phyloP scores from a whole-genome alignment of 2,329 filamentous ascomycete species.

The Aspergillus ruber region DNA sequence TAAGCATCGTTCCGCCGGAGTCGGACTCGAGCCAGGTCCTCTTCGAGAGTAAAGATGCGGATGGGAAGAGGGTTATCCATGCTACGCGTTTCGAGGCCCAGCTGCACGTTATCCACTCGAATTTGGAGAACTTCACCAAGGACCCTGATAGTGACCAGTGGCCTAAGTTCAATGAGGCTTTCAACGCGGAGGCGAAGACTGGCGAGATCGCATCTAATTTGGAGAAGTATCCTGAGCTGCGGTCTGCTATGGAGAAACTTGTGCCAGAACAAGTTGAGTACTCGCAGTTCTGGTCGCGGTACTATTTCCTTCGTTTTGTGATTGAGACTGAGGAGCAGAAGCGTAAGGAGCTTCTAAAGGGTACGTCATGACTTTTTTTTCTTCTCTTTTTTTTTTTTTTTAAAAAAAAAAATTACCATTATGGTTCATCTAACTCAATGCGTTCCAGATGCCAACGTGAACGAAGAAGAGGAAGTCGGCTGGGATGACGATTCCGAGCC shows the following conservation, averaged over 20 bases:
- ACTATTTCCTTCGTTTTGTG: conserved; percentile 89
- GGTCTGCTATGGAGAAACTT: conserved; percentile 85
- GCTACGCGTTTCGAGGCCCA: conserved; percentile 92
- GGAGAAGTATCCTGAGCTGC: conserved; percentile 77
- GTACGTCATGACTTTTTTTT: conserved; percentile 45
- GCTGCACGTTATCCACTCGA: conserved; percentile 88
- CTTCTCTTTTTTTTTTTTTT: no score
- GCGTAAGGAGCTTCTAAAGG: conserved; percentile 82
- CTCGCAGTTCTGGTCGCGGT: conserved; percentile 82
- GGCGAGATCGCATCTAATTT: conserved; percentile 74
- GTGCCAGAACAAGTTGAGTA: conserved; percentile 94
- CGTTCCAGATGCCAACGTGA: conserved; percentile 37
- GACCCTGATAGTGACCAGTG: conserved; percentile 74
- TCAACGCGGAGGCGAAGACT: conserved; percentile 79
- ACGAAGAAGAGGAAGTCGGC: conserved; percentile 65
- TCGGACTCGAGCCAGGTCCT: conserved; percentile 57
- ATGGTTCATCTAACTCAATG: conserved; percentile 3
- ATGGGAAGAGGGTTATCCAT: conserved; percentile 88
- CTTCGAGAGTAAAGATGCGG: conserved; percentile 88
- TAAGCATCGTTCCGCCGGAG: conserved; percentile 72
- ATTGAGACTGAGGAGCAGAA: conserved; percentile 89
- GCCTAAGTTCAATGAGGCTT: conserved; percentile 63
- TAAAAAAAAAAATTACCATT: no score
- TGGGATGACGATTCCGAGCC: conserved; percentile 68
- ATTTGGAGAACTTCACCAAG: conserved; percentile 70